Evolutionary conservation across 2,329 filamentous ascomycete species (phyloP).

Genomic region (Trichoderma arundinaceum): DNA sequence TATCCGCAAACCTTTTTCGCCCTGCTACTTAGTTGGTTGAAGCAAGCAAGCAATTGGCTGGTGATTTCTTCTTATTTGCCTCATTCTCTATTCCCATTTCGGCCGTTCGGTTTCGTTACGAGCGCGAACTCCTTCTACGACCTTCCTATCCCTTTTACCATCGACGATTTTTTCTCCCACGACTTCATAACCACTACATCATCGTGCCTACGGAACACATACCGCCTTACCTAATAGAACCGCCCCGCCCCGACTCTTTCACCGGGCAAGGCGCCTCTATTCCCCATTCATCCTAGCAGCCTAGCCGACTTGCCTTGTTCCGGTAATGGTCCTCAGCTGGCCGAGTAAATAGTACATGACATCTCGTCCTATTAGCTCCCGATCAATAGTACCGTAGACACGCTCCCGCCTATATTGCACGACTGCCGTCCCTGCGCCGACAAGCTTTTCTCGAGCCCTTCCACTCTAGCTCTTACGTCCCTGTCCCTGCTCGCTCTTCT

Average conservation of each 20-base stretch:
- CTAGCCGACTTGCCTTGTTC: neutral
- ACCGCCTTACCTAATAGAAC: constrained; percentile 8
- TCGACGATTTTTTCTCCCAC: neutral
- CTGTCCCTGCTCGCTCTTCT: neutral
- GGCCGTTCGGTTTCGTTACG: too few relatives aligned
- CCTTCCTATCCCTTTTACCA: neutral
- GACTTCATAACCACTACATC: constrained; percentile 2
- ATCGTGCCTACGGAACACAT: neutral
- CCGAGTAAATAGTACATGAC: constrained; percentile 9
- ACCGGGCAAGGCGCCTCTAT: neutral
- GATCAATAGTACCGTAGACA: constrained; percentile 19
- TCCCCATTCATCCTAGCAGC: neutral
- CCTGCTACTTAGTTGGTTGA: constrained; percentile 11
- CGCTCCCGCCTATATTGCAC: constrained; percentile 7
- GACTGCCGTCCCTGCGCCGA: constrained; percentile 22
- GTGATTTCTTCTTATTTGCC: neutral
- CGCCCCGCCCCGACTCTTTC: neutral
- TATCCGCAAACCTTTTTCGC: constrained; percentile 4
- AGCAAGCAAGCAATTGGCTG: neutral
- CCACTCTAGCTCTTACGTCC: constrained; percentile 6
- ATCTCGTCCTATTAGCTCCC: neutral
- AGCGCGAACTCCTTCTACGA: neutral
- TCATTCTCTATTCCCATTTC: neutral
- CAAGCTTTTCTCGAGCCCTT: neutral
- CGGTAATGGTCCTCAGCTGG: neutral